Evolutionary conservation across 495 filamentous ascomycete genomes (phyloP).

Genomic region (Hypoxylon crocopeplum): DNA sequence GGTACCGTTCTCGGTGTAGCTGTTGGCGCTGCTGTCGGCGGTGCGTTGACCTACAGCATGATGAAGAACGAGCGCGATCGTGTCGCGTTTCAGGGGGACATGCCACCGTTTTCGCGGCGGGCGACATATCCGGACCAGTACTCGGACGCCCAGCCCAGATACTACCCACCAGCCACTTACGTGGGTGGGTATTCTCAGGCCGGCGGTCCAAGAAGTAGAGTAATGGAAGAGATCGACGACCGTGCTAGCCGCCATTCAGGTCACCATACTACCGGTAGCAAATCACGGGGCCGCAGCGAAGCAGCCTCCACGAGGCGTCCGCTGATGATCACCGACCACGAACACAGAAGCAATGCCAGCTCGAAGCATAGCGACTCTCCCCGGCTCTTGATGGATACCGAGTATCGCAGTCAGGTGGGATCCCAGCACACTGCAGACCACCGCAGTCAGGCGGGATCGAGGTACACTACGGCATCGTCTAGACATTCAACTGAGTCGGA

Average conservation of each 20-base stretch:
- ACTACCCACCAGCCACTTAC: conserved; percentile 46
- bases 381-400: conserved; percentile 33
- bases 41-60: conserved; percentile 76
- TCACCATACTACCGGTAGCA: conserved; percentile 34
- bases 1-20: conserved; percentile 73
- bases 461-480: conserved; percentile 2
- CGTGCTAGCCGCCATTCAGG: conserved; percentile 46
- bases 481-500: conserved; percentile 27
- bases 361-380: conserved; percentile 20
- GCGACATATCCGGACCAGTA: conserved; percentile 48
- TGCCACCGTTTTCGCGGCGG: conserved; percentile 43
- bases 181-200: conserved; percentile 44
- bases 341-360: conserved; percentile 30
- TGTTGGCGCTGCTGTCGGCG: conserved; percentile 77
- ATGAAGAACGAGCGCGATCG: conserved; percentile 60
- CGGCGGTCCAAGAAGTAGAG: conserved; percentile 43
- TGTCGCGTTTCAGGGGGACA: conserved; percentile 47
- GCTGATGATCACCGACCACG: conserved; percentile 38
- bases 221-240: conserved; percentile 54
- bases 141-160: conserved; percentile 42
- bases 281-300: conserved; percentile 46
- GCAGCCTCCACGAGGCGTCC: conserved; percentile 39
- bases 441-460: conserved; percentile 33
- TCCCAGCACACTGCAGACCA: conserved; percentile 29
- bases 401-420: conserved; percentile 39